phyloP scores from a whole-genome alignment of 306 rosid genomes.

The Prunus davidiana region DNA sequence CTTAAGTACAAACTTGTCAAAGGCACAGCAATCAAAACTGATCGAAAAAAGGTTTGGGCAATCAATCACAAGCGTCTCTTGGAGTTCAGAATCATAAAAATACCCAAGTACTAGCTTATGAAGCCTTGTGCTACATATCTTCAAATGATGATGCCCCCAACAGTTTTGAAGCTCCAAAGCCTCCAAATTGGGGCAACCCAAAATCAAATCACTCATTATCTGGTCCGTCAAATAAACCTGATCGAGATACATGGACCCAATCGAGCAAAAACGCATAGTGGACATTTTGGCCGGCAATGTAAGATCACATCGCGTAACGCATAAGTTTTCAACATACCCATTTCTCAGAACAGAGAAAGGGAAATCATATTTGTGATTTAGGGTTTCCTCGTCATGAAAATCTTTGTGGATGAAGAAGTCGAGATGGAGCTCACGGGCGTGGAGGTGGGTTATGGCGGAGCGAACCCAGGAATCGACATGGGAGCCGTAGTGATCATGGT shows the following conservation, averaged over 20 bases:
- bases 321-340: neutral
- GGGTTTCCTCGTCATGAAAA: neutral
- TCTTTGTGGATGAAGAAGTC: neutral
- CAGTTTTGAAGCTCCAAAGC: neutral
- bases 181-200: slow-evolving; percentile 1
- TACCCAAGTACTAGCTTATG: neutral
- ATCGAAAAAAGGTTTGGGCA: neutral
- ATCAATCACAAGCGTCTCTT: neutral
- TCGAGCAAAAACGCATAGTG: neutral
- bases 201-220: neutral
- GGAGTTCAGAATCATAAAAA: neutral
- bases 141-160: slow-evolving; percentile 1
- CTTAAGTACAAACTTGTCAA: neutral
- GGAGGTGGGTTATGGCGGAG: neutral
- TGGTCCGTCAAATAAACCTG: slow-evolving; percentile 1
- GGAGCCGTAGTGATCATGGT: neutral
- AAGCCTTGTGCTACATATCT: neutral
- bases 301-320: neutral
- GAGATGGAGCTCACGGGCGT: neutral
- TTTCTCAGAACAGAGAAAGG: neutral
- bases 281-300: neutral
- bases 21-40: neutral
- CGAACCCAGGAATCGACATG: slow-evolving; percentile 1
- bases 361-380: neutral
- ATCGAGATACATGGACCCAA: neutral